A percentile compares a stretch with the other conserved stretches of the same genome.
These are phyloP conservation scores for Wickerhamomyces subpelliculosus DNA, from an alignment of 805 yeast species.

Conservation along the genomic window DNA sequence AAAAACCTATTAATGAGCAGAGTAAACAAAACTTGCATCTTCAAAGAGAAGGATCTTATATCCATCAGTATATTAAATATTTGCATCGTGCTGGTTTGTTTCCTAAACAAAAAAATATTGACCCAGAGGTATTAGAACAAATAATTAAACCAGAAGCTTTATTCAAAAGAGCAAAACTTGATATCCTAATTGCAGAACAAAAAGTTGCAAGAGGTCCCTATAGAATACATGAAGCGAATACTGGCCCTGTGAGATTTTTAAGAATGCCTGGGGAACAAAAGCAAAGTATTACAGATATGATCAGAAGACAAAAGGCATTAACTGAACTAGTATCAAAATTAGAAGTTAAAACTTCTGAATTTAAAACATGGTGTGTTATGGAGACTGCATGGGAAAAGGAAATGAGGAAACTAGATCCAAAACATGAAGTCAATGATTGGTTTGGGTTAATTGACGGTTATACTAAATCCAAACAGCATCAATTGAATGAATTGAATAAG, in stretches of 20 bases:
- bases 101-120: slow-evolving; percentile 16
- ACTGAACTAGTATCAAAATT: slow-evolving; percentile 11
- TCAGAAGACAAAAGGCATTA: slow-evolving; percentile 4
- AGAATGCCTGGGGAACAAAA: slow-evolving; percentile 17
- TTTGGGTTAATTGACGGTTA: too few species aligned
- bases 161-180: slow-evolving; percentile 10
- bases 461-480: too few species aligned
- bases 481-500: slow-evolving; percentile 6
- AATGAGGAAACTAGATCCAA: too few species aligned
- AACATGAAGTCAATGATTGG: too few species aligned
- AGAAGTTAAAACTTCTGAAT: slow-evolving; percentile 4
- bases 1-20: too few species aligned
- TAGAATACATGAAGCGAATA: slow-evolving; percentile 6
- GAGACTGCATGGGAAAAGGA: background rate
- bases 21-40: too few species aligned
- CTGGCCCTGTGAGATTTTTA: slow-evolving; percentile 9
- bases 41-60: too few species aligned
- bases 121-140: slow-evolving; percentile 7
- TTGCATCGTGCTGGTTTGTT: slow-evolving; percentile 9
- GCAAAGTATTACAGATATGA: slow-evolving; percentile 8
- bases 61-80: slow-evolving; percentile 8
- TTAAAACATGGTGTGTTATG: background rate
- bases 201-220: slow-evolving; percentile 14
- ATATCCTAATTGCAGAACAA: slow-evolving; percentile 2
- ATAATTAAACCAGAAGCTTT: slow-evolving; percentile 16